These are phyloP conservation scores for Magnusiomyces tetraspermus DNA, from an alignment of 1,139 yeast genomes.

Conservation along the genomic window DNA sequence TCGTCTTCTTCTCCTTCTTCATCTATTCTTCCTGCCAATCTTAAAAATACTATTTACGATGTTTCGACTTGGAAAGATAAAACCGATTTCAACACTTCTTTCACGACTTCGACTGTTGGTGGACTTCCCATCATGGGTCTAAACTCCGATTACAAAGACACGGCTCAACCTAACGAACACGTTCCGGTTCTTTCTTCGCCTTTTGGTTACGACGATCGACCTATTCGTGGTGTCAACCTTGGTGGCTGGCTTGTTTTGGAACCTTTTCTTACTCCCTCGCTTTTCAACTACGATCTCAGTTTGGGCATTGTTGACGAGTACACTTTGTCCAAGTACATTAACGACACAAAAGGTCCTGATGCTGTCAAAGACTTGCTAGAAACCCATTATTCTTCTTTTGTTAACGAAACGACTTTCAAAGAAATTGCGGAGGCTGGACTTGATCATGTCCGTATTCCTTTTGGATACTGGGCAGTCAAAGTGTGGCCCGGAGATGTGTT, in stretches of 20 bases:
- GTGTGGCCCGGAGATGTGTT: constrained; percentile 49
- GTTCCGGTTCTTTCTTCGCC: constrained; percentile 8
- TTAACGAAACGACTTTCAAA: constrained; percentile 60
- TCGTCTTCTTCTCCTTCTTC: not conserved
- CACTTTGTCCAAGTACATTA: constrained; percentile 38
- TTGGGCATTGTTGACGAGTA: constrained; percentile 45
- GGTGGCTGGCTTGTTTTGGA: constrained; percentile 93
- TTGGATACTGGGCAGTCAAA: constrained; percentile 87
- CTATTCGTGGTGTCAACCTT: constrained; percentile 67
- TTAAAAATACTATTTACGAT: constrained; percentile 26
- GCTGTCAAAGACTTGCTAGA: constrained; percentile 35
- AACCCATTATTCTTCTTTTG: constrained; percentile 66
- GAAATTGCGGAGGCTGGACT: constrained; percentile 58
- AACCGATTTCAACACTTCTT: constrained; percentile 32
- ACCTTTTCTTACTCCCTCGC: constrained; percentile 71
- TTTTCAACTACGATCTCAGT: constrained; percentile 38
- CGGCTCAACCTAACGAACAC: not conserved
- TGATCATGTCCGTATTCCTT: constrained; percentile 80
- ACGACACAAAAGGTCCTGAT: constrained; percentile 38
- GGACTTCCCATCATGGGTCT: constrained; percentile 33
- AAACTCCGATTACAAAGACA: constrained; percentile 26
- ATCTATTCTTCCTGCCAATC: constrained; percentile 17
- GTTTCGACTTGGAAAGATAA: constrained; percentile 30
- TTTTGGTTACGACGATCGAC: constrained; percentile 41
- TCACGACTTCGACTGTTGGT: constrained; percentile 30